phyloP scores from a whole-genome alignment of 164 flowering plant species.

The Kingdonia uniflora region DNA sequence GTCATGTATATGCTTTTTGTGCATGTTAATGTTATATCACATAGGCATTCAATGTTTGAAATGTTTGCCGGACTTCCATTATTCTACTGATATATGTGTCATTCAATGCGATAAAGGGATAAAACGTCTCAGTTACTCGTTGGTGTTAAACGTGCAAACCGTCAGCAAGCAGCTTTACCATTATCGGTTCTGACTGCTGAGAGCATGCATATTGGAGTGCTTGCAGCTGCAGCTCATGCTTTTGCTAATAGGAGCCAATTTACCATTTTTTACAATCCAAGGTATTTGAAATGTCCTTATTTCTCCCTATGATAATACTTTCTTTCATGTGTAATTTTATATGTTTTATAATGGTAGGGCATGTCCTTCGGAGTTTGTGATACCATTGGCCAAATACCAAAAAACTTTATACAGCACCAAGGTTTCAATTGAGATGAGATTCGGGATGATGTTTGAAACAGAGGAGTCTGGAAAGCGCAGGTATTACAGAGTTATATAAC shows the following conservation, averaged over 20 bases:
- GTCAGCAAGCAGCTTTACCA: slow-evolving; percentile 77
- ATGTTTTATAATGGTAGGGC: slow-evolving; percentile 38
- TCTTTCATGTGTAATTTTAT: too few relatives aligned
- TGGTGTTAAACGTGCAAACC: slow-evolving; percentile 89
- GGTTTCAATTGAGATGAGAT: slow-evolving; percentile 88
- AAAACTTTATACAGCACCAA: slow-evolving; percentile 73
- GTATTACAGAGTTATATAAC: slow-evolving; percentile 27
- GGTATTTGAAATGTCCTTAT: slow-evolving; percentile 24
- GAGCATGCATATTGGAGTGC: slow-evolving; percentile 99
- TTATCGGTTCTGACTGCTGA: slow-evolving; percentile 96
- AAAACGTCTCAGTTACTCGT: slow-evolving; percentile 79
- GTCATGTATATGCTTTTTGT: too few relatives aligned
- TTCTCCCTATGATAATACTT: too few relatives aligned
- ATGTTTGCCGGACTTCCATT: too few relatives aligned
- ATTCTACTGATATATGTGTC: too few relatives aligned
- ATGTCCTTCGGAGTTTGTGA: slow-evolving; percentile 89
- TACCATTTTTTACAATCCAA: slow-evolving; percentile 90
- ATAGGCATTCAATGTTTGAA: too few relatives aligned
- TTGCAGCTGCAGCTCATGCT: slow-evolving; percentile 99
- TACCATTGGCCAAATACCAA: slow-evolving; percentile 61
- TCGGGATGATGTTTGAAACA: slow-evolving; percentile 46
- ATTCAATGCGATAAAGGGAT: slow-evolving; percentile 37
- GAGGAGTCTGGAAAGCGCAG: slow-evolving; percentile 97
- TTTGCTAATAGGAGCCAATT: slow-evolving; percentile 82
- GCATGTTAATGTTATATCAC: too few relatives aligned